Evolutionary conservation across 495 filamentous ascomycete species (phyloP).

Genomic region (Lindgomyces ingoldianus): DNA sequence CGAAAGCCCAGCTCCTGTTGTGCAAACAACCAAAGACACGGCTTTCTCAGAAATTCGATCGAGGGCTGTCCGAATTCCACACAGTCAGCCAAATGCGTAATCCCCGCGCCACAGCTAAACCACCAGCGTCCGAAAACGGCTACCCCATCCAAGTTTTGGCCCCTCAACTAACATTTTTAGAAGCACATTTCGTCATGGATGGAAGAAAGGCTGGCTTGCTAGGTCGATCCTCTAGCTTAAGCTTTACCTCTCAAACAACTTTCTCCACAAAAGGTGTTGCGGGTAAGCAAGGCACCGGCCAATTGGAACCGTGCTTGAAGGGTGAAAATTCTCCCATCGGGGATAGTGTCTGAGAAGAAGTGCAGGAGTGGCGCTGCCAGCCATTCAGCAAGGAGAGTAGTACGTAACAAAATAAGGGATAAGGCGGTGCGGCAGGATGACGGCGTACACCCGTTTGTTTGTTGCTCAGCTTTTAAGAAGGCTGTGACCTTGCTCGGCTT

Average conservation of each 20-base stretch:
- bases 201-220: neutral
- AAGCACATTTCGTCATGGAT: conserved; percentile 10
- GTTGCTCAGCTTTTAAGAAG: neutral
- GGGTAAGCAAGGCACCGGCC: conserved; percentile 10
- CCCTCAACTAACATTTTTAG: neutral
- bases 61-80: too few species aligned
- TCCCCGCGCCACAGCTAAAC: neutral
- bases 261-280: neutral
- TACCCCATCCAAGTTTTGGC: neutral
- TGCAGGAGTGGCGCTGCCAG: conserved; percentile 17
- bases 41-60: too few species aligned
- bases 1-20: too few species aligned
- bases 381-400: conserved; percentile 4
- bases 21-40: too few species aligned
- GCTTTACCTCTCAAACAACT: conserved; percentile 2
- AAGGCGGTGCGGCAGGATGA: conserved; percentile 13
- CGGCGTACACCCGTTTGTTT: conserved; percentile 12
- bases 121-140: neutral
- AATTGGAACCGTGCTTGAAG: neutral
- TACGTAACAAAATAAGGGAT: conserved; percentile 14
- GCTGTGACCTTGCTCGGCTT: neutral
- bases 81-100: too few species aligned
- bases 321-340: neutral
- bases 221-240: conserved; percentile 14
- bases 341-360: neutral